Evolutionary conservation across 2,329 filamentous ascomycete genomes (phyloP).

Genomic region (Coniella lustricola): DNA sequence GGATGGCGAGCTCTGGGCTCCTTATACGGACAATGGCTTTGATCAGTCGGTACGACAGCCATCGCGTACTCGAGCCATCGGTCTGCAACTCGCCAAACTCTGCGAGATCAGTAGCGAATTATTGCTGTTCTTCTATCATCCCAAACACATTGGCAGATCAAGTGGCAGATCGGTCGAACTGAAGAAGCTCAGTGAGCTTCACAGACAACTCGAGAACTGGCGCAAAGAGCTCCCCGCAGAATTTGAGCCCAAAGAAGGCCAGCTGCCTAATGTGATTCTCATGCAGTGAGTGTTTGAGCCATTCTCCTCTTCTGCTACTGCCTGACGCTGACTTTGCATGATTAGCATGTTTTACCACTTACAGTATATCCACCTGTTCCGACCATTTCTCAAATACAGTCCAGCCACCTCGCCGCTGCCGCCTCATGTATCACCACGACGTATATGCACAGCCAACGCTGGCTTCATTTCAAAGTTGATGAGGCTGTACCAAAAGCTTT

Average conservation of each 20-base stretch:
- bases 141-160: slow-evolving; percentile 54
- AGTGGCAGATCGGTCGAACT: slow-evolving; percentile 75
- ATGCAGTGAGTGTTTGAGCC: slow-evolving; percentile 65
- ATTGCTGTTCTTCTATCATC: slow-evolving; percentile 85
- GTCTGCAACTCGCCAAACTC: slow-evolving; percentile 72
- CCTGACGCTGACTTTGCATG: too few relatives aligned
- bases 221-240: slow-evolving; percentile 75
- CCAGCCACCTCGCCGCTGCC: slow-evolving; percentile 76
- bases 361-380: slow-evolving; percentile 90
- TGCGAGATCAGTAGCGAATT: slow-evolving; percentile 94
- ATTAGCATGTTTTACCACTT: slow-evolving; percentile 96
- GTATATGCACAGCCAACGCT: slow-evolving; percentile 85
- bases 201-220: slow-evolving; percentile 86
- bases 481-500: slow-evolving; percentile 85
- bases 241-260: slow-evolving; percentile 82
- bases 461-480: slow-evolving; percentile 89
- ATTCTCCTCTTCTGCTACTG: not conserved
- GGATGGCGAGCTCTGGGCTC: slow-evolving; percentile 78
- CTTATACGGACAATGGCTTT: slow-evolving; percentile 79
- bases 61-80: slow-evolving; percentile 72
- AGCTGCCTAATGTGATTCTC: slow-evolving; percentile 71
- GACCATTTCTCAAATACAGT: slow-evolving; percentile 88
- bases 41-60: slow-evolving; percentile 68
- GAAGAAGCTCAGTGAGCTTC: slow-evolving; percentile 87
- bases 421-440: slow-evolving; percentile 78